Percentiles rank a stretch among this genome's conserved stretches.
Conservation (phyloP, 2,329 filamentous ascomycete species). For the Graphilbum ipis-grandicollis region DNA sequence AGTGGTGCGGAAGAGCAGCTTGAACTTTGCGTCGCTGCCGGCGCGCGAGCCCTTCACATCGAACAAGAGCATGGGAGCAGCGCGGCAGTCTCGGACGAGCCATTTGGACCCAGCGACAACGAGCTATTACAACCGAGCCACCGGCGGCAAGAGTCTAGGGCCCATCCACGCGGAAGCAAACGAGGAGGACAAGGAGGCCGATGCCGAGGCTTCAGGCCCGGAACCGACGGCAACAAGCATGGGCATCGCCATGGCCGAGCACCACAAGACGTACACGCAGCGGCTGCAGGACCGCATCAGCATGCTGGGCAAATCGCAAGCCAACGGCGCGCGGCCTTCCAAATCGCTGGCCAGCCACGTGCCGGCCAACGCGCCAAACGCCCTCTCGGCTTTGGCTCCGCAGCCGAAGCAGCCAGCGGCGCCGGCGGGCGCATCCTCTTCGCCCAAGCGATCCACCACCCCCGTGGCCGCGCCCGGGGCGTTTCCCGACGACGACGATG, state of each 20-base stretch:
- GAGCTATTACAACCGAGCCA: constrained; percentile 58
- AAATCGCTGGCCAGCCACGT: constrained; percentile 26
- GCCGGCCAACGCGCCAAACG: constrained; percentile 17
- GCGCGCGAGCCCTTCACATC: constrained; percentile 72
- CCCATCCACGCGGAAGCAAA: constrained; percentile 17
- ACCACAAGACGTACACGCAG: constrained; percentile 88
- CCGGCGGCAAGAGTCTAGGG: constrained; percentile 56
- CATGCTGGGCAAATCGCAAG: constrained; percentile 42
- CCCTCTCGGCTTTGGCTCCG: constrained; percentile 12
- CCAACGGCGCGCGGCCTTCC: constrained; percentile 26
- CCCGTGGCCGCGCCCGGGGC: constrained; percentile 32
- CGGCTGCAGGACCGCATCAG: constrained; percentile 85
- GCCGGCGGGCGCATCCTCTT: not conserved
- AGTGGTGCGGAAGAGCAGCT: constrained; percentile 76
- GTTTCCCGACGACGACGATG: constrained; percentile 45
- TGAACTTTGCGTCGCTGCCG: constrained; percentile 85
- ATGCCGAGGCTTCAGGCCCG: constrained; percentile 20
- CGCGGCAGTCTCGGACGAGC: constrained; percentile 56
- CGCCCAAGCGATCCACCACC: constrained; percentile 1
- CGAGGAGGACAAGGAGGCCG: constrained; percentile 23
- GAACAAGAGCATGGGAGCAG: constrained; percentile 62
- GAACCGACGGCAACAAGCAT: constrained; percentile 23
- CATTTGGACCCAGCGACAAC: constrained; percentile 55
- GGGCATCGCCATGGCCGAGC: constrained; percentile 32
- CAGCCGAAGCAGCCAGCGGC: constrained; percentile 10